phyloP scores from a whole-genome alignment of 73 alveolate species.

The Blepharisma japonicum region DNA sequence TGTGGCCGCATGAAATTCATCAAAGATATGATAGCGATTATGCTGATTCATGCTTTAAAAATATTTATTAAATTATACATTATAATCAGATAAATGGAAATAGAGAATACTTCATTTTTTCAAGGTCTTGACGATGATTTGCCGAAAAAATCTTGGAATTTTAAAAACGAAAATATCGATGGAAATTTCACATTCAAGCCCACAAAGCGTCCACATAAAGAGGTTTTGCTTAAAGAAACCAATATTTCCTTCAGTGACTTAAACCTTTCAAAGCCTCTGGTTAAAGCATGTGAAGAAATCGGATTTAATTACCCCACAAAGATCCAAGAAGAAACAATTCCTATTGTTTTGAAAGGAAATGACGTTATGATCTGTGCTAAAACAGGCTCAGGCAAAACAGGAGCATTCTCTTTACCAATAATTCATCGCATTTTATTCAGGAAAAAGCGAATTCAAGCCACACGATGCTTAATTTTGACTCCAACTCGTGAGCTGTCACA shows the following conservation, averaged over 20 bases:
- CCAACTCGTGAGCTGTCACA: conserved; percentile 98
- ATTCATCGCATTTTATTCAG: conserved; percentile 71
- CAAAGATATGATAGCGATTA: too few species aligned
- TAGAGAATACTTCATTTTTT: conserved; percentile 17
- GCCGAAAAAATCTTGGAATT: neutral
- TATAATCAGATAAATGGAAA: neutral
- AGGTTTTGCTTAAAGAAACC: conserved; percentile 24
- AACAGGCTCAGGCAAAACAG: conserved; percentile 99
- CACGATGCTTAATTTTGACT: conserved; percentile 65
- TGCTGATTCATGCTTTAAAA: too few species aligned
- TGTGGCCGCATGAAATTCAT: too few species aligned
- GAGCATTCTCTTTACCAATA: conserved; percentile 97
- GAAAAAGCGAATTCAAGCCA: neutral
- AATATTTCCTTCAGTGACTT: conserved; percentile 54
- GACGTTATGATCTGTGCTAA: conserved; percentile 97
- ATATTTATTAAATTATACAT: too few species aligned
- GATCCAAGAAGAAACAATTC: conserved; percentile 93
- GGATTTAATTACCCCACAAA: conserved; percentile 96
- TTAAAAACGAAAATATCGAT: conserved; percentile 16
- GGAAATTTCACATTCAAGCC: neutral
- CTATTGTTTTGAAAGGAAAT: conserved; percentile 86
- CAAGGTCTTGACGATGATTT: conserved; percentile 14
- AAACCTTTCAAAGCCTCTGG: conserved; percentile 77
- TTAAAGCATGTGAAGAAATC: conserved; percentile 83
- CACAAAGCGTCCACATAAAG: neutral